A percentile compares a stretch with the other conserved stretches of the same genome.
Conservation (phyloP, 1,139 yeast species). For the Yamadazyma friedrichii region DNA sequence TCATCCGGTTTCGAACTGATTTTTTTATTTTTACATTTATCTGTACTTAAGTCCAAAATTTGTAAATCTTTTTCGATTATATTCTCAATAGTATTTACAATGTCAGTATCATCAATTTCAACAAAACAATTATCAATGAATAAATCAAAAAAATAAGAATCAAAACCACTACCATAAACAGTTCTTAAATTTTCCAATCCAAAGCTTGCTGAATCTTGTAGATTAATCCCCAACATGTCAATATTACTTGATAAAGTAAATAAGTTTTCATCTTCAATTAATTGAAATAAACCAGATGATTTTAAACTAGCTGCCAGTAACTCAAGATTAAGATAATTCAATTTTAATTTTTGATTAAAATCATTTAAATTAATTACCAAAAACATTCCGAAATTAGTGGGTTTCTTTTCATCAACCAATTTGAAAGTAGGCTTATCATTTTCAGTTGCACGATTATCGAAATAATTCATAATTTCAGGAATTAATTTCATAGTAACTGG, state of each 20-base stretch:
- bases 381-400: slow-evolving; percentile 6
- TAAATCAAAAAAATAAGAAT: slow-evolving; percentile 2
- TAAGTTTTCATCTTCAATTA: slow-evolving; percentile 4
- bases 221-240: slow-evolving; percentile 2
- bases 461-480: slow-evolving; percentile 2
- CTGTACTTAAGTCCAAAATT: not conserved
- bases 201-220: not conserved
- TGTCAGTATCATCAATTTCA: slow-evolving; percentile 4
- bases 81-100: slow-evolving; percentile 1
- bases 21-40: not conserved
- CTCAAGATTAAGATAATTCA: slow-evolving; percentile 1
- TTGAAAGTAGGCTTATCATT: not conserved
- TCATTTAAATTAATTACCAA: slow-evolving; percentile 8
- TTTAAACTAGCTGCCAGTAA: slow-evolving; percentile 5
- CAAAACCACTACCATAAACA: slow-evolving; percentile 5
- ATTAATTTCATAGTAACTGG: slow-evolving; percentile 1
- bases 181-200: slow-evolving; percentile 3
- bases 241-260: slow-evolving; percentile 3
- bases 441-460: not conserved
- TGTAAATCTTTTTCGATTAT: slow-evolving; percentile 4
- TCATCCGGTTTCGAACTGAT: not conserved
- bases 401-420: not conserved
- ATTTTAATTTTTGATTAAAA: slow-evolving; percentile 3
- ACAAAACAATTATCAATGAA: slow-evolving; percentile 5
- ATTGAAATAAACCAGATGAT: slow-evolving; percentile 6